Base-by-base conservation (phyloP, 2,329 filamentous ascomycete genomes). In the Hypoxylon sp. region DNA sequence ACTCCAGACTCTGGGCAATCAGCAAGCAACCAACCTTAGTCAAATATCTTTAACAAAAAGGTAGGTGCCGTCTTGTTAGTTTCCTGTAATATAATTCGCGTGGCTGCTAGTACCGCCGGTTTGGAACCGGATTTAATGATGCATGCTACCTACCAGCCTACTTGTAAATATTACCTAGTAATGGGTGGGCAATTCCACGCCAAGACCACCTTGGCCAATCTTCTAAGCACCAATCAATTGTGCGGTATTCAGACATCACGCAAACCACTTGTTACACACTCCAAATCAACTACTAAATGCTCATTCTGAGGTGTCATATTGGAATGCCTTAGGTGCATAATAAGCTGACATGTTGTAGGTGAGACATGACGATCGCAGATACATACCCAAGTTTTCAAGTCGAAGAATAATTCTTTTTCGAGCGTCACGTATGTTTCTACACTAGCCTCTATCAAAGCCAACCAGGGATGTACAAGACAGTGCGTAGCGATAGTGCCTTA, bases 311-410 rank as follows among this genome's bases (percentile, higher is more conserved):
- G 19, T 17, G 25, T 43, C 25, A 45, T 45, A 56, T 14, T 23
- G 4, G 13, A 23, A 43, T 50, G 17, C 25, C 17, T 34, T 5
- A 11, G 23, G 23, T 28, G 32, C 30, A 21, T 17, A 36, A 6
- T 46, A 63, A 30, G 48, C 60, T 58, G 53, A 58, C 60, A 38
- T 52, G 43, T 36, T 21, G 6, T 21, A 60, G 32, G 57, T 43
- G 17, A 60, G 17, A 19, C 11, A 45, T 25, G 34, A n/a, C 19
- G 19, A 43, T 28, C 46, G 38, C 30, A 25, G 28, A 25, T 28
- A 49, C 32, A 43, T 62, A 41, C 30, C 6, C 19, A 41, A 46
- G 21, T 34, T 14, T 38, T 38, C 51, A 32, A 23, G 28, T 50
- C 25, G 25, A 34, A 28, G n/a, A 45, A 50, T 57, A 58, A 36